Evolutionary conservation across 1,284 basidiomycete species (phyloP), one percentile per base, ranked within the genome.

Genomic region (Ceratobasidium sp.): DNA sequence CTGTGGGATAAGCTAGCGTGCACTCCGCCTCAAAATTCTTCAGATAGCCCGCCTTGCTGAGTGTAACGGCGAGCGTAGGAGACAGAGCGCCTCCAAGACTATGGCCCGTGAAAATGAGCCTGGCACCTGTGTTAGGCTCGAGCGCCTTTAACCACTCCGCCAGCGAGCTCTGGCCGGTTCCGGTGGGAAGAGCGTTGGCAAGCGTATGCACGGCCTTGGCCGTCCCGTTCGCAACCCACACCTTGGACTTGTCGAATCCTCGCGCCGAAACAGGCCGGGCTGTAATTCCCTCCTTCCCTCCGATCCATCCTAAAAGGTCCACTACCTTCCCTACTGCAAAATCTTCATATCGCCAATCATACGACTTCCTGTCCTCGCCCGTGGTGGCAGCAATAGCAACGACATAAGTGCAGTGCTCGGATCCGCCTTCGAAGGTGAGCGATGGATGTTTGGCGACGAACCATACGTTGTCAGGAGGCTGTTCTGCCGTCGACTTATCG

Each of bases 361-460:
- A 50, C 18, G 4, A 26, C 6, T 38, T 11, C 35, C 4, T 5
- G 35, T 4, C 4, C 11, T 38, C 6, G 9, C 38, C 58, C 13
- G 58, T 43, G 21, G 70, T 72, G 46, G 26, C 70, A n/a, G 58
- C 70, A n/a, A 72, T 72, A 16, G 70, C 58, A 18, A 72, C 59
- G 28, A 72, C 70, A 49, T 54, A 63, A 14, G 59, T n/a, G 21
- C 32, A 23, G 38, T n/a, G 14, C 2, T 2, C 5, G 5, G 18
- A 13, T 1, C 50, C 50, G 28, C 55, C 64, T 3, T 54, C 52
- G 43, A 54, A 69, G 28, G 3, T 16, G 41, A 69, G 11, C 9
- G 44, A 44, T 32, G 23, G 11, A 35, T 46, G 8, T 28, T 58
- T 72, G 21, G 50, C 70, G 14, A 63, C 70, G 41, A 41, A 72